phyloP scores from a whole-genome alignment of 805 yeast genomes.

The Gaillardinia entomophila region DNA sequence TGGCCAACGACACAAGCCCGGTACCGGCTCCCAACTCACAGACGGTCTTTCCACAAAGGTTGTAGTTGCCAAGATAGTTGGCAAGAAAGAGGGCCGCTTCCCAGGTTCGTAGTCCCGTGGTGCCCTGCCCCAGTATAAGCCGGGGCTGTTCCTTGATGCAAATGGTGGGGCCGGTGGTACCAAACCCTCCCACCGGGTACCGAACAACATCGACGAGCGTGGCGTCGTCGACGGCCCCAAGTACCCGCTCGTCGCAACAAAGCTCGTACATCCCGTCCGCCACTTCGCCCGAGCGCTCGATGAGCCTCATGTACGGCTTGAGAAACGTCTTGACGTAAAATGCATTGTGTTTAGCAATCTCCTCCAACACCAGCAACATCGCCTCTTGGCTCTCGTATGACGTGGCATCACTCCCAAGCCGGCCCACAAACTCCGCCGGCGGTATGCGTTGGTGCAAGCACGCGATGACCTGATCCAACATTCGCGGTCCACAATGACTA shows the following conservation, averaged over 20 bases:
- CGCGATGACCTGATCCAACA: neutral
- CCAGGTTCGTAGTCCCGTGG: slow-evolving; percentile 92
- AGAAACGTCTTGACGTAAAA: slow-evolving; percentile 46
- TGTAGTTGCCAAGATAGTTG: slow-evolving; percentile 35
- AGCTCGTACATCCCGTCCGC: slow-evolving; percentile 39
- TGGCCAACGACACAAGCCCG: slow-evolving; percentile 62
- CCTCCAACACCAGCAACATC: no score
- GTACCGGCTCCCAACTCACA: slow-evolving; percentile 89
- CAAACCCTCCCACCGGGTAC: slow-evolving; percentile 24
- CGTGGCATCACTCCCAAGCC: no score
- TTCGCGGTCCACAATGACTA: no score
- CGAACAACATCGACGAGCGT: slow-evolving; percentile 32
- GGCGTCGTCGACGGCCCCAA: slow-evolving; percentile 28
- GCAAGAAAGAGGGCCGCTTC: slow-evolving; percentile 76
- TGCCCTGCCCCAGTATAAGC: slow-evolving; percentile 65
- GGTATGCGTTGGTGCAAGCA: slow-evolving; percentile 14
- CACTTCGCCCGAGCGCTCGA: slow-evolving; percentile 27
- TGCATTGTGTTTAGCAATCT: slow-evolving; percentile 35
- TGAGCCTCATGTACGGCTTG: slow-evolving; percentile 30
- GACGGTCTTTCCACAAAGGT: slow-evolving; percentile 21
- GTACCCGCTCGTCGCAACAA: slow-evolving; percentile 24
- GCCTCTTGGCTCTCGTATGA: no score
- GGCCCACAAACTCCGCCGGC: slow-evolving; percentile 10
- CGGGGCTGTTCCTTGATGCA: slow-evolving; percentile 55
- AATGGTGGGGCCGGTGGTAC: slow-evolving; percentile 5